Evolutionary conservation across 306 rosid species (phyloP).

Genomic region (Dicorynia guianensis): DNA sequence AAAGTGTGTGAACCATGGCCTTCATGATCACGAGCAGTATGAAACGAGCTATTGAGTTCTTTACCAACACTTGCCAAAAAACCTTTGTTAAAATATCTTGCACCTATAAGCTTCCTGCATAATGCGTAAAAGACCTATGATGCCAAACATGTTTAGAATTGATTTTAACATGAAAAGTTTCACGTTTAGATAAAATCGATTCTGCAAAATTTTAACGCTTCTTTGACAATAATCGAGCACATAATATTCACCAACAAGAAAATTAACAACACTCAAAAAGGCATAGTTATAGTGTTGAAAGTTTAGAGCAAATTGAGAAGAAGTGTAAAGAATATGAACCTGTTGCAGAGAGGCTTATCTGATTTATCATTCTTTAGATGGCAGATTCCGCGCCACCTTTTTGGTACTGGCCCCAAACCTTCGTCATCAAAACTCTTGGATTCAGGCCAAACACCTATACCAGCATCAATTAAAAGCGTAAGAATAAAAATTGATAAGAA

Average conservation of each 20-base stretch:
- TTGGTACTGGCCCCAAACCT: conserved; percentile 55
- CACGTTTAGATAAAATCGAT: too few relatives aligned
- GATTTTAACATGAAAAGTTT: neutral
- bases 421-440: conserved; percentile 59
- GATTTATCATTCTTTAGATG: neutral
- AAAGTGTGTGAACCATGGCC: conserved; percentile 95
- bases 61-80: neutral
- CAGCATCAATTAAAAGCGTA: neutral
- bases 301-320: neutral
- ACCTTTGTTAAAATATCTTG: conserved; percentile 73
- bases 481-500: too few relatives aligned
- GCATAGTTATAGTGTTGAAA: neutral
- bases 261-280: neutral
- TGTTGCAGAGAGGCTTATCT: conserved; percentile 43
- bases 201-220: too few relatives aligned
- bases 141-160: neutral
- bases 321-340: conserved; percentile 29
- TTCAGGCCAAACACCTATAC: conserved; percentile 85
- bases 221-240: too few relatives aligned
- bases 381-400: conserved; percentile 54
- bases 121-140: neutral
- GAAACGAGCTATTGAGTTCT: neutral
- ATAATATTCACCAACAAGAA: neutral
- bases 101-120: conserved; percentile 83
- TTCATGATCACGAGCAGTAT: conserved; percentile 55